Conservation (phyloP, 257 asterid species). For the Forsythia suspensa region DNA sequence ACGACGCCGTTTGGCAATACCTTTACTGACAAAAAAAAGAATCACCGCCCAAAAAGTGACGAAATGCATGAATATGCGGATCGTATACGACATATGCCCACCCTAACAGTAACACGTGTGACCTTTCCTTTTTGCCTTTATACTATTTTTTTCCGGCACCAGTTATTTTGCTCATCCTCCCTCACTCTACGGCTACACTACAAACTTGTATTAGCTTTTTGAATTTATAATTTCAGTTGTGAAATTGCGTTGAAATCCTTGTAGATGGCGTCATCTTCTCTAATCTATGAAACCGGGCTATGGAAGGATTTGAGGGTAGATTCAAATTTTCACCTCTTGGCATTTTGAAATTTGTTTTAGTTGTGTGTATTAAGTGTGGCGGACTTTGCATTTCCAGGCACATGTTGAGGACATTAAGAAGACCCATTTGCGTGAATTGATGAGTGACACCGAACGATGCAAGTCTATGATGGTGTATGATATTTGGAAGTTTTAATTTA, state of each 20-base stretch:
- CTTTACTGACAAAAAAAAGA: not conserved
- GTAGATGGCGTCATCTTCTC: constrained; percentile 73
- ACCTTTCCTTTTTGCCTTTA: not conserved
- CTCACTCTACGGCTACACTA: not conserved
- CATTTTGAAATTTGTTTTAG: not conserved
- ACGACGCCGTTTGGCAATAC: not conserved
- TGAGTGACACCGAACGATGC: constrained; percentile 74
- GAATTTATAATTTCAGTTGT: constrained; percentile 19
- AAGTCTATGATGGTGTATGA: constrained; percentile 84
- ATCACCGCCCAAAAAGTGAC: constrained; percentile 39
- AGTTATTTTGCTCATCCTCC: not conserved
- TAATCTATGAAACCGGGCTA: constrained; percentile 63
- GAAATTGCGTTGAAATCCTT: constrained; percentile 23
- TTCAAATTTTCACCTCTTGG: not conserved
- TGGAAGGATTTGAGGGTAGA: constrained; percentile 89
- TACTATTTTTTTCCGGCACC: not conserved
- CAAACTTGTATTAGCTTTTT: not conserved
- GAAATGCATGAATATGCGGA: constrained; percentile 23
- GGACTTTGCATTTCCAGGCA: constrained; percentile 50
- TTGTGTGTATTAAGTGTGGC: constrained; percentile 20
- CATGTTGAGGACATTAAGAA: constrained; percentile 82
- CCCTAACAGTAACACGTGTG: constrained; percentile 24
- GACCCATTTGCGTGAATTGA: constrained; percentile 83
- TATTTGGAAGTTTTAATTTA: constrained; percentile 17
- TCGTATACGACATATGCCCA: not conserved